Evolutionary conservation across 1,284 basidiomycete species (phyloP).

Genomic region (Cryptococcus maquisensis): DNA sequence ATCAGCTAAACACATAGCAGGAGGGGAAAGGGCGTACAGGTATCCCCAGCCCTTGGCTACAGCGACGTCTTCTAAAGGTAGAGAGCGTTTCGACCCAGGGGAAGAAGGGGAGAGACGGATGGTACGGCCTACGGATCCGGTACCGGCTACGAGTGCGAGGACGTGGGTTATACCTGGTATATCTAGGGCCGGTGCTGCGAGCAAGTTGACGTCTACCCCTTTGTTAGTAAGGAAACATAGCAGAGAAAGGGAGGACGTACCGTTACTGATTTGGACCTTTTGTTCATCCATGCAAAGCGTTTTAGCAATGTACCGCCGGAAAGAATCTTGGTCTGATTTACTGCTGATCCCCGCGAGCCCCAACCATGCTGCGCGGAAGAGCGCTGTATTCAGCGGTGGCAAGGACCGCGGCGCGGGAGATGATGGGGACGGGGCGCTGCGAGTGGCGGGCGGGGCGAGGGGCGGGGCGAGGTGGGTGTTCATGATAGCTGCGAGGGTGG

Average conservation of each 20-base stretch:
- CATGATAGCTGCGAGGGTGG: too few relatives aligned
- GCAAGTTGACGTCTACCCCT: slow-evolving; percentile 37
- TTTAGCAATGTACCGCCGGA: slow-evolving; percentile 17
- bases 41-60: slow-evolving; percentile 40
- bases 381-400: slow-evolving; percentile 19
- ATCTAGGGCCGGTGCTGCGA: slow-evolving; percentile 39
- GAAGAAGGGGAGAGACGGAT: slow-evolving; percentile 18
- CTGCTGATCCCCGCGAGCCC: slow-evolving; percentile 36
- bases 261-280: slow-evolving; percentile 34
- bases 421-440: slow-evolving; percentile 11
- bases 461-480: slow-evolving; percentile 1
- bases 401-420: slow-evolving; percentile 4
- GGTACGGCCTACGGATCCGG: slow-evolving; percentile 39
- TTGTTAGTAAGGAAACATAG: background rate
- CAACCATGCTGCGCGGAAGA: slow-evolving; percentile 40
- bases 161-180: slow-evolving; percentile 29
- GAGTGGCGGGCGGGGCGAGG: too few relatives aligned
- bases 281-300: slow-evolving; percentile 18
- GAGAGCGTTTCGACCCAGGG: slow-evolving; percentile 4
- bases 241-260: slow-evolving; percentile 18
- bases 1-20: background rate
- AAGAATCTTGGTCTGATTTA: slow-evolving; percentile 23
- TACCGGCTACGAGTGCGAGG: slow-evolving; percentile 38
- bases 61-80: slow-evolving; percentile 37
- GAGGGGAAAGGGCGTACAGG: slow-evolving; percentile 19